A percentile compares a stretch with the other conserved stretches of the same genome.
phyloP scores from a whole-genome alignment of 129 eudicot genomes.

The Flaveria linearis region DNA sequence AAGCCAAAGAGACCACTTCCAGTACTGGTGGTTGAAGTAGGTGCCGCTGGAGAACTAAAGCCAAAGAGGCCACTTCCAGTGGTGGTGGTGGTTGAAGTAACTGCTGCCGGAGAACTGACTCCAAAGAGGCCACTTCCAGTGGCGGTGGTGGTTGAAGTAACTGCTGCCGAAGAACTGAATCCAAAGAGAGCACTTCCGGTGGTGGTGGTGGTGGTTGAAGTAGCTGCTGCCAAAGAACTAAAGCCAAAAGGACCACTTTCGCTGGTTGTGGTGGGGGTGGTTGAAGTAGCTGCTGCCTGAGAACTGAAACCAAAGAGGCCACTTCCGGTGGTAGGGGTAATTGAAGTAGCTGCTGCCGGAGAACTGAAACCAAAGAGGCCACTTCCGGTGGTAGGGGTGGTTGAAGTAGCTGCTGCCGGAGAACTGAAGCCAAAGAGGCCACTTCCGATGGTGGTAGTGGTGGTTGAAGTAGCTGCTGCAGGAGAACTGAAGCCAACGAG shows the following conservation, averaged over 20 bases:
- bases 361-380: constrained; percentile 47
- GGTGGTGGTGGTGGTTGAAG: constrained; percentile 29
- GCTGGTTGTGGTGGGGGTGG: constrained; percentile 6
- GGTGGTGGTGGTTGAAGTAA: constrained; percentile 34
- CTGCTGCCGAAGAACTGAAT: constrained; percentile 30
- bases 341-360: constrained; percentile 33
- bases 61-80: constrained; percentile 47
- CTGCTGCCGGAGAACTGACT: constrained; percentile 31
- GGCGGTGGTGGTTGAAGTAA: constrained; percentile 35
- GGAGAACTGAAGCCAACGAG: constrained; percentile 14
- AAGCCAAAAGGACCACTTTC: constrained; percentile 50
- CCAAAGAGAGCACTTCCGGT: constrained; percentile 47
- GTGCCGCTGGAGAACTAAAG: constrained; percentile 31
- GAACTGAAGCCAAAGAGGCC: constrained; percentile 44
- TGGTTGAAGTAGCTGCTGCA: constrained; percentile 9
- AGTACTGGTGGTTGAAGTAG: constrained; percentile 31
- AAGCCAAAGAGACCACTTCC: too few relatives aligned
- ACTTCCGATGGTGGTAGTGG: constrained; percentile 15
- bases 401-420: constrained; percentile 34
- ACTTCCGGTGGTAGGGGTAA: constrained; percentile 32
- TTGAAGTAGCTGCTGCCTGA: constrained; percentile 36
- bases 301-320: constrained; percentile 45
- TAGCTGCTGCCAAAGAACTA: constrained; percentile 29
- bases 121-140: constrained; percentile 43
- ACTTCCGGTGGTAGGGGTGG: constrained; percentile 32